Base-by-base conservation (phyloP, 176 grass and related monocot genomes). In the Zizania latifolia region DNA sequence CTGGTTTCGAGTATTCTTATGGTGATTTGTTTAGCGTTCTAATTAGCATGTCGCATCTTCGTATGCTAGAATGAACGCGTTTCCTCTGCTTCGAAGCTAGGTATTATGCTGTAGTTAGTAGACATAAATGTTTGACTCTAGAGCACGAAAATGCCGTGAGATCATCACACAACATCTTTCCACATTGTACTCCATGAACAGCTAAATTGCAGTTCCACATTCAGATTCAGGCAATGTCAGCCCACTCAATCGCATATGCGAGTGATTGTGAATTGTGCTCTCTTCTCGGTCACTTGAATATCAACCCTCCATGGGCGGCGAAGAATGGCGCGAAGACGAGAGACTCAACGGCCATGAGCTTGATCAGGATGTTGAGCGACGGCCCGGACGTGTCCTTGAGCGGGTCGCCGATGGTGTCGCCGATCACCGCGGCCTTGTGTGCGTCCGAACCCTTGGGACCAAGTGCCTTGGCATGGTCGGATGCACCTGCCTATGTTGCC, bases 251-350 rank as follows among this genome's bases (percentile, higher is more conserved):
- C n/a, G n/a, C 48, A n/a, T 22, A 58, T 40, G 14, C 34, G 44
- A 15, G 9, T 56, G 44, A 15, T 4, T 56, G 9, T 35, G 11
- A 5, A 14, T 26, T 55, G 72, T 62, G 13, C 16, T 14, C 27
- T n/a, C 8, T 51, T 21, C 12, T 14, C 4, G 29, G 8, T 72
- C 79, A 89, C 28, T 80, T 89, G 83, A 91, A 96, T 57, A 92
- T 63, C 12, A 87, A 29, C 13, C 86, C 92, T 15, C 89, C 86
- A 57, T 87, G 92, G 31, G 81, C 58, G 0, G 86, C 81, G 1
- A 96, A 96, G 79, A 96, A 92, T 16, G 89, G 92, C 0, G 87
- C 87, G 29, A 89, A 85, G 21, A 86, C 67, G 4, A 85, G 82
- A 3, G 86, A 89, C 36, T 83, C 81, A 6, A 89, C 77, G 9